Evolutionary conservation across 2,329 filamentous ascomycete genomes (phyloP), one percentile per base, ranked within the genome.

Genomic region (Uncinocarpus reesii): DNA sequence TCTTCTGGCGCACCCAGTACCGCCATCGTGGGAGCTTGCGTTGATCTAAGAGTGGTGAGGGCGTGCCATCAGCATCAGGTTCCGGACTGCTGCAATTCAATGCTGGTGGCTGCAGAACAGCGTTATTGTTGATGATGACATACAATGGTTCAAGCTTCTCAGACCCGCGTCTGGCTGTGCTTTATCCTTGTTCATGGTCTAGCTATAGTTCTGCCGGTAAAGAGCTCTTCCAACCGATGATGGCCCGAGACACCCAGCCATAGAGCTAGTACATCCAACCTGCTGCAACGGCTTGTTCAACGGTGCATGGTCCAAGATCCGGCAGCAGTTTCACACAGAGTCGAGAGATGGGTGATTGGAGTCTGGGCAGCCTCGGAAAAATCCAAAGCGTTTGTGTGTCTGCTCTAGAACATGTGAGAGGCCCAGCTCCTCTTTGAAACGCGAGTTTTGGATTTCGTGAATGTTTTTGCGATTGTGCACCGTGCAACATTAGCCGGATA

Each of bases 21-120:
- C 92, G 83, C 92, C 92, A 96, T 76, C 68, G 67, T 47, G 92
- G 89, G 50, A 98, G 79, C 56, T 81, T 81, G 64, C 80, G 79
- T 61, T 84, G 87, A 69, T 95, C 88, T 95, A 61, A 28, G 16
- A 3, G n/a, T 40, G 11, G 26, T 8, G 16, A 38, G 28, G n/a
- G 8, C n/a, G 18, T 10, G 34, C 11, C 11, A 46, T 52, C 40
- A 50, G 58, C 51, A 61, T 49, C 43, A 34, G 42, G n/a, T 24
- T 7, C 2, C 18, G 15, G n/a, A 11, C 29, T 28, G 23, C 36
- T 24, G 24, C 34, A 21, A 24, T 23, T 41, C 31, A 13, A 35
- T 37, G n/a, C 42, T 16, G 32, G 15, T 15, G 32, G 18, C 32
- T 16, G 15, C n/a, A n/a, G n/a, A n/a, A n/a, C n/a, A n/a, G n/a